Conservation (phyloP, 257 asterid genomes). For the Fraxinus anomala region DNA sequence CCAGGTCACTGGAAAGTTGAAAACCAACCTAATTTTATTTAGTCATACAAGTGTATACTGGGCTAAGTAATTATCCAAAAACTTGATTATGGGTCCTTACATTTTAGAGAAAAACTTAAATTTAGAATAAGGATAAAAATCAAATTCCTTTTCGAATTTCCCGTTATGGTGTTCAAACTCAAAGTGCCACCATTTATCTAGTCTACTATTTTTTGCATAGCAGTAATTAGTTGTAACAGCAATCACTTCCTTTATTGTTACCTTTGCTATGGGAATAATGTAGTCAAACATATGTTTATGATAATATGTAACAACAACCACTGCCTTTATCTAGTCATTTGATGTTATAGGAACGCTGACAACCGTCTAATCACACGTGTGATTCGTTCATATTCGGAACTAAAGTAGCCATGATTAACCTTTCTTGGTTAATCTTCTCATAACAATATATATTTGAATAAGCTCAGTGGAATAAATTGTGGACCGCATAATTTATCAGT, state of each 20-base stretch:
- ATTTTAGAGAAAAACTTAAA: neutral
- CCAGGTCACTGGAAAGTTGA: neutral
- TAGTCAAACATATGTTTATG: too few species aligned
- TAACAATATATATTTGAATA: conserved; percentile 39
- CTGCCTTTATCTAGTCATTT: too few species aligned
- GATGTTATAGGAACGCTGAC: neutral
- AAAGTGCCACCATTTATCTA: neutral
- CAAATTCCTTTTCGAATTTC: neutral
- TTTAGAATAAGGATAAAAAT: neutral
- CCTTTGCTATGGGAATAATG: too few species aligned
- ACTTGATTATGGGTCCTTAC: neutral
- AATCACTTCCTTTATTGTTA: neutral
- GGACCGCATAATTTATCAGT: conserved; percentile 25
- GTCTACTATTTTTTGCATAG: neutral
- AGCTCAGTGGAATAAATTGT: conserved; percentile 42
- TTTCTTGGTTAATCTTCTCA: conserved; percentile 19
- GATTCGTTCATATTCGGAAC: conserved; percentile 25
- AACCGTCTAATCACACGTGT: neutral
- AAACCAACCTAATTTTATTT: neutral
- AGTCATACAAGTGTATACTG: neutral
- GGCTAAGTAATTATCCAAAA: too few species aligned
- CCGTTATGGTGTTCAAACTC: neutral
- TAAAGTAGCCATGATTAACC: conserved; percentile 33
- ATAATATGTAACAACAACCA: too few species aligned
- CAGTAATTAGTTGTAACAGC: neutral